phyloP scores from a whole-genome alignment of 257 asterid genomes.

The Scutellaria minor region DNA sequence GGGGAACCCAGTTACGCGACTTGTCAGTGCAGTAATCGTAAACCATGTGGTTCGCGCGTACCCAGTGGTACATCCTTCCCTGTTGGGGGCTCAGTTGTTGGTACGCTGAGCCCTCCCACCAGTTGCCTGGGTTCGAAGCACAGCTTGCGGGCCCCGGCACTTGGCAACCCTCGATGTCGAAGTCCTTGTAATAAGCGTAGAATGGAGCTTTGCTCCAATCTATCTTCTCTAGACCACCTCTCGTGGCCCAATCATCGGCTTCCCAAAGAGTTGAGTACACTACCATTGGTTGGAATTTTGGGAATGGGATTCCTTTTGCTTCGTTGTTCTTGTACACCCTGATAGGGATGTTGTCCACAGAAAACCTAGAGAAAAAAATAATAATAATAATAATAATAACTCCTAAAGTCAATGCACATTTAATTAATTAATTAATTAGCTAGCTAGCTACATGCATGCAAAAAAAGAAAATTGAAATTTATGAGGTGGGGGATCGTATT shows the following conservation, averaged over 20 bases:
- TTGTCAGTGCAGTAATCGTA: constrained; percentile 91
- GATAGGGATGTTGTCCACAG: constrained; percentile 71
- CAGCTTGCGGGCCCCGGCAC: constrained; percentile 73
- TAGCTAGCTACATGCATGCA: not conserved
- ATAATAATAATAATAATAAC: not conserved
- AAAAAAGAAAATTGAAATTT: too few relatives aligned
- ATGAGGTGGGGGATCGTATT: not conserved
- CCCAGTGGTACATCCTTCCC: constrained; percentile 77
- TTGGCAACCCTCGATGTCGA: constrained; percentile 85
- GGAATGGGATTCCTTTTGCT: constrained; percentile 72
- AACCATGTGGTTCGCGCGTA: constrained; percentile 68
- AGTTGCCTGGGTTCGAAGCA: constrained; percentile 55
- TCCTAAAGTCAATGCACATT: not conserved
- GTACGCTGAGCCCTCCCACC: constrained; percentile 85
- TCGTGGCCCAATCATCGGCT: constrained; percentile 94
- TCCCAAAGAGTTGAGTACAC: constrained; percentile 87
- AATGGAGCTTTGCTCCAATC: constrained; percentile 91
- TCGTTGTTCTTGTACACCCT: constrained; percentile 85
- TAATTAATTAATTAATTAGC: not conserved
- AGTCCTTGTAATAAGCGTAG: constrained; percentile 79
- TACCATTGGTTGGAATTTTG: constrained; percentile 75
- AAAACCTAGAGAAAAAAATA: constrained; percentile 30
- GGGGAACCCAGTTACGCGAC: constrained; percentile 58
- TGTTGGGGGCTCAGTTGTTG: constrained; percentile 56
- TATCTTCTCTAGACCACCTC: constrained; percentile 86